Base-by-base conservation (phyloP, 306 rosid genomes). In the Hippophae rhamnoides region DNA sequence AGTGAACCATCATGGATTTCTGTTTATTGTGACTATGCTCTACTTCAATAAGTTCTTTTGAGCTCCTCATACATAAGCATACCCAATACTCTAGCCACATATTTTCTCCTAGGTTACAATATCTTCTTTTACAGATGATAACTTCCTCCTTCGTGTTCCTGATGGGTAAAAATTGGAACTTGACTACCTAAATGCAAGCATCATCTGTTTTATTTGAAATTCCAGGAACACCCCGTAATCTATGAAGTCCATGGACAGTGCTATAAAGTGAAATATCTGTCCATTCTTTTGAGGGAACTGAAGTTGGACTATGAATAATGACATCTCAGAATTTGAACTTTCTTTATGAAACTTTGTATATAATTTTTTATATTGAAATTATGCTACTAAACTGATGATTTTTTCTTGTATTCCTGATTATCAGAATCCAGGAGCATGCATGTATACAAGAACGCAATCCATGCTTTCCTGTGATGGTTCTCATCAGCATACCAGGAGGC, bases 401-500 rank as follows among this genome's bases (percentile, higher is more conserved):
- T 8, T 11, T 50, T 40, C 57, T 52, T 27, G 54, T 64, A 55
- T 70, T 44, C 10, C 43, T 48, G 57, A 10, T 42, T 62, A 65
- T 71, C 86, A 90, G 98, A 90, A 75, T 70, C 96, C 98, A 47
- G 95, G 92, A 78, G 81, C 95, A 58, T 90, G 98, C 76, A 83
- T 90, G 74, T 87, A 72, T 77, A 78, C 79, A 43, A 67, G 77
- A 54, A 70, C 83, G 8, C 82, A 70, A 44, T 70, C 95, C 45
- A 60, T 80, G 68, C 84, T 87, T 76, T 81, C 98, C 60, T 90
- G 98, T 65, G 90, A 83, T 68, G 98, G 98, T 76, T 87, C 76
- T 18, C 87, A 85, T 73, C 92, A 65, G 58, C 77, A 79, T 75
- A 87, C 95, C 59, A 83, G 78, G 81, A 79, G 98, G 77, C 80